Percentiles rank a stretch among this genome's conserved stretches.
phyloP scores from a whole-genome alignment of 345 rosid species.

The Lepidium didymum region DNA sequence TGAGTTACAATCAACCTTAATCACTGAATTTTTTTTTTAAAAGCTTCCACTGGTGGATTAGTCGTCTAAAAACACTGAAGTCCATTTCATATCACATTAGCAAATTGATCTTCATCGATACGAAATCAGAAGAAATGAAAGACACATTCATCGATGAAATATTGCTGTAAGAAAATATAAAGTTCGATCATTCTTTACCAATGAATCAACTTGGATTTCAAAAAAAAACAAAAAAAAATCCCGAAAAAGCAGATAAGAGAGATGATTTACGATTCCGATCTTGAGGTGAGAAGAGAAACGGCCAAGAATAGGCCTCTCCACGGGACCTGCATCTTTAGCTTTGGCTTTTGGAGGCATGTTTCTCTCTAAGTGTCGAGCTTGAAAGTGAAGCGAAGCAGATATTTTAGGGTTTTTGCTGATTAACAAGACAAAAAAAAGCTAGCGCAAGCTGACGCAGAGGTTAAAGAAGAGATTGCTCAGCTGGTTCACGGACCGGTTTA shows the following conservation, averaged over 20 bases:
- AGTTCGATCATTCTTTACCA: background rate
- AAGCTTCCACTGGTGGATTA: background rate
- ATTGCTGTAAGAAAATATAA: background rate
- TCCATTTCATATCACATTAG: background rate
- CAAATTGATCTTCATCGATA: background rate
- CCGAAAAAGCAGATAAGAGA: background rate
- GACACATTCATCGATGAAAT: background rate
- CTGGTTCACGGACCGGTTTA: conserved; percentile 13
- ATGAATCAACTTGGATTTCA: background rate
- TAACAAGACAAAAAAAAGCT: background rate
- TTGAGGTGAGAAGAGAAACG: conserved; percentile 99
- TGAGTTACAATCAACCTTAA: background rate
- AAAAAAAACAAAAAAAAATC: background rate
- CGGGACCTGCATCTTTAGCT: conserved; percentile 85
- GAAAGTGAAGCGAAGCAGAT: background rate
- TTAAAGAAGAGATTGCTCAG: conserved; percentile 15
- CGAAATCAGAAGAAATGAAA: background rate
- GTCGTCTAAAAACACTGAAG: background rate
- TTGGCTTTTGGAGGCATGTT: conserved; percentile 92
- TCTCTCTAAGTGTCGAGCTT: background rate
- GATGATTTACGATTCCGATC: conserved; percentile 74
- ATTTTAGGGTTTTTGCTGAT: conserved; percentile 39
- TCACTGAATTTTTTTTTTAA: background rate
- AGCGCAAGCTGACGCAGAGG: background rate
- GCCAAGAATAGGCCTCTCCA: conserved; percentile 88